Evolutionary conservation across 2,329 filamentous ascomycete genomes (phyloP), one percentile per base, ranked within the genome.

Genomic region (Trichoderma aggressivum): DNA sequence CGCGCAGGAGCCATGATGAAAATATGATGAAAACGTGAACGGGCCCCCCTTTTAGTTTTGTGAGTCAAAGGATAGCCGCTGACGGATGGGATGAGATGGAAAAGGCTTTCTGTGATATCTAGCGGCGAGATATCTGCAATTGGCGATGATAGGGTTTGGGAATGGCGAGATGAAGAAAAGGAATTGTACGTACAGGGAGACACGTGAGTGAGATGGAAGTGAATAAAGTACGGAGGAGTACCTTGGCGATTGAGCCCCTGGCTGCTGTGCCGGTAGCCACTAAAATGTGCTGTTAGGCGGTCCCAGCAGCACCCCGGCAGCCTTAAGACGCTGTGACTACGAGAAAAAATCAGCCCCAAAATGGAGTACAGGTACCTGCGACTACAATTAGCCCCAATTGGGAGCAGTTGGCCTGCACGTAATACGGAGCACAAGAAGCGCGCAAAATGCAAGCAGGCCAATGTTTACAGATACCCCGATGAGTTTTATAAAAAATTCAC

Each of bases 1-100:
- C 82, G 82, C 68, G 83, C 75, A 66, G 83, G 83, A 75, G 83
- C 80, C 83, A 84, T 84, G 74, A 62, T 75, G 75, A 55, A 71
- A 64, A 55, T 34, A 47, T 58, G 60, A 65, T 59, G n/a, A 30
- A 12, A 14, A 8, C 14, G 26, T 53, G 36, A 39, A 36, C 24
- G 7, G 18, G 65, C 14, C 18, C 28, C 21, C 18, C 14, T 63
- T 47, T 63, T 28, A 24, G 8, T 11, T 24, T 36, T 56, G 34
- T 30, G 26, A 55, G 12, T 58, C 26, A 59, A 34, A 30, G 12
- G n/a, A 16, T 30, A 50, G 21, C 4, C 39, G n/a, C 14, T n/a
- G 26, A 18, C 55, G n/a, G n/a, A 26, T 50, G 10, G 55, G 36
- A 24, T 50, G 21, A 60, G 39, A 61, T 34, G 56, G 18, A 53